phyloP scores from a whole-genome alignment of 257 asterid genomes.

The Nicotiana noctiflora region DNA sequence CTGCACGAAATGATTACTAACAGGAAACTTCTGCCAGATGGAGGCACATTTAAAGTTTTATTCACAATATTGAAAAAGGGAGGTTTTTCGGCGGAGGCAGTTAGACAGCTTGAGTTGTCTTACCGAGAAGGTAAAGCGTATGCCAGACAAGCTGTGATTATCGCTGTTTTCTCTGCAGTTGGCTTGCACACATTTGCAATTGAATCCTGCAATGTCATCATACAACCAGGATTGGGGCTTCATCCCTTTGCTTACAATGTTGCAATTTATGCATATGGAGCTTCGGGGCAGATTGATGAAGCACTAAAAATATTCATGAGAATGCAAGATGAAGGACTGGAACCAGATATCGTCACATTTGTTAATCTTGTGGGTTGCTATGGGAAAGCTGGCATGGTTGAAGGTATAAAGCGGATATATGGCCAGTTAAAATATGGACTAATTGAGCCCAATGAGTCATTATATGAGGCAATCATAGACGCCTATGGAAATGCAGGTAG shows the following conservation, averaged over 20 bases:
- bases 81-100: conserved; percentile 53
- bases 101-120: conserved; percentile 54
- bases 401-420: conserved; percentile 76
- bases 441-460: conserved; percentile 47
- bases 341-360: conserved; percentile 71
- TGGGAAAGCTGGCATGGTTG: conserved; percentile 80
- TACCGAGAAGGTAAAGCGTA: conserved; percentile 58
- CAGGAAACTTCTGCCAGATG: conserved; percentile 50
- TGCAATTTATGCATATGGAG: conserved; percentile 58
- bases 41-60: conserved; percentile 58
- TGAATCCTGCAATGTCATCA: conserved; percentile 51
- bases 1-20: conserved; percentile 71
- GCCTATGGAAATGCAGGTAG: conserved; percentile 59
- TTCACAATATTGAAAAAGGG: conserved; percentile 69
- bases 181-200: conserved; percentile 70
- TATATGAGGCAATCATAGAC: conserved; percentile 57
- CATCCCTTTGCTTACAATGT: conserved; percentile 67
- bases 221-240: conserved; percentile 34
- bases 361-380: conserved; percentile 70
- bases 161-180: conserved; percentile 52
- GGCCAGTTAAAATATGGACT: conserved; percentile 55
- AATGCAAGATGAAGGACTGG: conserved; percentile 77
- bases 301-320: conserved; percentile 76
- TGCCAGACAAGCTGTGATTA: conserved; percentile 69
- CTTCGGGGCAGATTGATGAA: conserved; percentile 54